These are phyloP conservation scores for Salix arbutifolia DNA, from an alignment of 345 rosid genomes.

Conservation along the genomic window DNA sequence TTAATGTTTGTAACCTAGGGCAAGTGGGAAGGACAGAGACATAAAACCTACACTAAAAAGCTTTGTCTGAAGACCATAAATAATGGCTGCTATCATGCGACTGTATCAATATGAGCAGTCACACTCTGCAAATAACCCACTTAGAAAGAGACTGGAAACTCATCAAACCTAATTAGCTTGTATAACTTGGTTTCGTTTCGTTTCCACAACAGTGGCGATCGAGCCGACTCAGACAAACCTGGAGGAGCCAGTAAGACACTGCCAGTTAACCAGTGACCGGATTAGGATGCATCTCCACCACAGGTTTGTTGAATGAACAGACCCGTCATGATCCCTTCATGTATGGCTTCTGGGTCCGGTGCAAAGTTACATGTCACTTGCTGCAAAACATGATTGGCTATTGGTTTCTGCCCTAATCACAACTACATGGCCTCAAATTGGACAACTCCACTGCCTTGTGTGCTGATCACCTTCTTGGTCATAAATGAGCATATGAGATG, in stretches of 20 bases:
- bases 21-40: too few species aligned
- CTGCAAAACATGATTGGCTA: background rate
- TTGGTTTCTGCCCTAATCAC: constrained; percentile 2
- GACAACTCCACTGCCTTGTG: background rate
- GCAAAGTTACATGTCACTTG: background rate
- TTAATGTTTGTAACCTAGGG: too few species aligned
- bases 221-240: too few species aligned
- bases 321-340: background rate
- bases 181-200: background rate
- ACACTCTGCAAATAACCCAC: background rate
- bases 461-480: background rate
- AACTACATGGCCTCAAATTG: background rate
- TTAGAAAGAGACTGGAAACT: background rate
- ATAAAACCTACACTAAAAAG: too few species aligned
- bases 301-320: background rate
- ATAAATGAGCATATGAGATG: background rate
- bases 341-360: background rate
- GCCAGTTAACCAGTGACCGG: constrained; percentile 14
- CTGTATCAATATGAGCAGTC: background rate
- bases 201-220: background rate
- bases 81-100: too few species aligned
- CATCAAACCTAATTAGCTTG: too few species aligned
- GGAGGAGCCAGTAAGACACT: constrained; percentile 10
- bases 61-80: too few species aligned
- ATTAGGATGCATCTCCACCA: constrained; percentile 33